Evolutionary conservation across 2,329 filamentous ascomycete genomes (phyloP).

Genomic region (Fusarium kyushuense): DNA sequence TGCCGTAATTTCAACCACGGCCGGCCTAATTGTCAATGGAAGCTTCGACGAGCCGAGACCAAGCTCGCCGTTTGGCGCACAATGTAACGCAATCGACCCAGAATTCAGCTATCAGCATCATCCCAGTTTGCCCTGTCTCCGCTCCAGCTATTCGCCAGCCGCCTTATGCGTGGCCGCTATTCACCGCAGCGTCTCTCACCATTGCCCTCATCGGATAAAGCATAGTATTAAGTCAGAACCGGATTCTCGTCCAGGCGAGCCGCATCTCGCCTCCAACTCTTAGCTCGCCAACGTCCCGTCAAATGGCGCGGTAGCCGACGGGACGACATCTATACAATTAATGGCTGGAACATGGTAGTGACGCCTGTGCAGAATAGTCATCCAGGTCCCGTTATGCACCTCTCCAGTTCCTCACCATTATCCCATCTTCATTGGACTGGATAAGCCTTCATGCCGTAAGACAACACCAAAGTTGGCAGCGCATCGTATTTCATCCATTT

Average conservation of each 20-base stretch:
- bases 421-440: slow-evolving; percentile 13
- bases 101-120: slow-evolving; percentile 38
- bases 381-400: slow-evolving; percentile 16
- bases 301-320: slow-evolving; percentile 20
- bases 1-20: slow-evolving; percentile 12
- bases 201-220: not conserved
- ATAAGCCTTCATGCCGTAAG: slow-evolving; percentile 27
- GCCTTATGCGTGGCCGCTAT: slow-evolving; percentile 34
- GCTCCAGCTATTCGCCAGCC: slow-evolving; percentile 34
- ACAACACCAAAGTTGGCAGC: slow-evolving; percentile 20
- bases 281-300: slow-evolving; percentile 1
- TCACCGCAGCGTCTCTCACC: slow-evolving; percentile 11
- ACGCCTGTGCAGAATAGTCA: slow-evolving; percentile 12
- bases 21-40: slow-evolving; percentile 20
- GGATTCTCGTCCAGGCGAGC: slow-evolving; percentile 1
- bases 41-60: slow-evolving; percentile 18
- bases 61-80: not conserved
- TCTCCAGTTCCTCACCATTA: slow-evolving; percentile 6
- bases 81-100: slow-evolving; percentile 43
- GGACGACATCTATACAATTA: slow-evolving; percentile 9
- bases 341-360: slow-evolving; percentile 10
- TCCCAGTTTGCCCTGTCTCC: slow-evolving; percentile 28
- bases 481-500: slow-evolving; percentile 14
- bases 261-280: not conserved
- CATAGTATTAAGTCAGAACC: slow-evolving; percentile 4